Evolutionary conservation across 805 yeast species (phyloP).

Genomic region (Cyberlindnera maritima): DNA sequence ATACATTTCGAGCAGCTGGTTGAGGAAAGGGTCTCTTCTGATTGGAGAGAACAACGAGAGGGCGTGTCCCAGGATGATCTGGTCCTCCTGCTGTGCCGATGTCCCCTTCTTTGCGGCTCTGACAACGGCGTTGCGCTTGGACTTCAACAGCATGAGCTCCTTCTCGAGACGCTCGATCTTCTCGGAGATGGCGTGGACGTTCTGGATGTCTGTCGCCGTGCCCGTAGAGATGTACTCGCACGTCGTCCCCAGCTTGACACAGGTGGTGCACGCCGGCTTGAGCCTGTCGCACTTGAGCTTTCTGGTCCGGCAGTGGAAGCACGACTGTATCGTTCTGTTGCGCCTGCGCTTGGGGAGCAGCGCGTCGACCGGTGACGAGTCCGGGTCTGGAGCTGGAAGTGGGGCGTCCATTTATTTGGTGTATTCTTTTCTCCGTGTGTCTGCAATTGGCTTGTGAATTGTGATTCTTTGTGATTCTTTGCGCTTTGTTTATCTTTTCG

Average conservation of each 20-base stretch:
- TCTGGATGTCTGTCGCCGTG: slow-evolving; percentile 6
- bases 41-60: slow-evolving; percentile 10
- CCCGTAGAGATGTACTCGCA: slow-evolving; percentile 11
- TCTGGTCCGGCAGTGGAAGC: slow-evolving; percentile 14
- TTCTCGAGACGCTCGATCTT: slow-evolving; percentile 14
- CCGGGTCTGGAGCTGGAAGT: background rate
- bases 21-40: slow-evolving; percentile 7
- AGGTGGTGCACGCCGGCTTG: slow-evolving; percentile 12
- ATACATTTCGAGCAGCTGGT: slow-evolving; percentile 6
- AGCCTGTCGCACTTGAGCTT: slow-evolving; percentile 12
- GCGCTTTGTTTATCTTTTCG: background rate
- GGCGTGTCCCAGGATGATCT: slow-evolving; percentile 7
- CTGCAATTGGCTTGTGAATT: too few relatives aligned
- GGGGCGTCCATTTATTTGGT: background rate
- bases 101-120: slow-evolving; percentile 3
- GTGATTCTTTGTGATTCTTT: too few relatives aligned
- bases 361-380: slow-evolving; percentile 9
- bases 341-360: slow-evolving; percentile 13
- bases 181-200: slow-evolving; percentile 12
- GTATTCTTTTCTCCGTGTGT: too few relatives aligned
- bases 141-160: slow-evolving; percentile 9
- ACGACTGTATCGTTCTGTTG: slow-evolving; percentile 15
- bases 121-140: slow-evolving; percentile 5
- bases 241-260: slow-evolving; percentile 4
- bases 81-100: slow-evolving; percentile 7